Base-by-base conservation (phyloP, 768 basidiomycete species). In the Gyrodon lividus region DNA sequence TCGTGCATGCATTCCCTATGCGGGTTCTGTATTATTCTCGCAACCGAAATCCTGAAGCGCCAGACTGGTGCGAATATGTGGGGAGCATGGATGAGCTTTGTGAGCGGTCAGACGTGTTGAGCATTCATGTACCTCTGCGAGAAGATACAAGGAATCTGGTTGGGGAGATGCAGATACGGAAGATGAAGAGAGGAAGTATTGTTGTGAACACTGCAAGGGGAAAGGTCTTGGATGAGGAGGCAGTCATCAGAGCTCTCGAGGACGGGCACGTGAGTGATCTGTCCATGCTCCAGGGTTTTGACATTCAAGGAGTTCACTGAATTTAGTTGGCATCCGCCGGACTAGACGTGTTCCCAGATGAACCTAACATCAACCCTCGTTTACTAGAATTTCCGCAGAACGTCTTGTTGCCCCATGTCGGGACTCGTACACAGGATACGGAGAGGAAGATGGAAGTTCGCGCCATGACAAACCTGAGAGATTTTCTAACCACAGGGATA, bases 371-470 rank as follows among this genome's bases (percentile, higher is more conserved):
- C 46, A 86, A 89, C 59, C 83, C 87, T 9, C 79, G 83, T n/a
- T 72, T 94, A 23, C 72, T 92, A 48, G 79, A 81, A 24, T 87
- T 89, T 66, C 81, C 84, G 22, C 81, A 90, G 58, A 82, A 89
- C 53, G 86, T 87, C 39, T 72, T 96, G 6, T 77, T 94, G 19
- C 92, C 91, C 8, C 92, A 94, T 66, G 85, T 92, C 82, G 92
- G 92, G 10, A 87, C 87, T 0, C 83, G 86, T 69, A 89, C 82
- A 43, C 78, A 80, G 55, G 88, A 92, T 60, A 78, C 85, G 13
- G 85, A 89, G 68, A 76, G 74, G 55, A 79, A 81, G 67, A 89
- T 89, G 88, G 89, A 91, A 71, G 74, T 88, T 26, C 78, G 86
- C 13, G 86, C 88, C 6, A 70, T 90, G 59, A 78, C 75, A 17